phyloP scores from a whole-genome alignment of 345 rosid species.

The Barbarea vulgaris region DNA sequence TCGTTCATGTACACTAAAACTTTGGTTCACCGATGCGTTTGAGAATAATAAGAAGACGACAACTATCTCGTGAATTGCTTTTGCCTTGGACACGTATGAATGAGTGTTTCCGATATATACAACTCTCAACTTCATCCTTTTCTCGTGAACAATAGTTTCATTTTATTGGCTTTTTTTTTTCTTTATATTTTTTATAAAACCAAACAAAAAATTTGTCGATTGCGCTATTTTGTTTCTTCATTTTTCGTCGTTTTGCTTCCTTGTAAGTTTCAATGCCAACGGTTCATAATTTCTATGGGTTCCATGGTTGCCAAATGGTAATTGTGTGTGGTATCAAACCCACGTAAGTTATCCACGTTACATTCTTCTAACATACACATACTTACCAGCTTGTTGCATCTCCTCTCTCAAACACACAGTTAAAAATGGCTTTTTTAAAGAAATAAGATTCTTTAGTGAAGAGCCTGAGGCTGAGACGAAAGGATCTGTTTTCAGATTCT shows the following conservation, averaged over 20 bases:
- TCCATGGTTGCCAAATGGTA: neutral
- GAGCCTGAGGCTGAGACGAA: neutral
- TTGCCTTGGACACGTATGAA: conserved; percentile 17
- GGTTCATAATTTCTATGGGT: neutral
- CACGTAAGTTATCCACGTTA: conserved; percentile 6
- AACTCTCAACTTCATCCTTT: conserved; percentile 22
- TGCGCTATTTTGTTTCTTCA: neutral
- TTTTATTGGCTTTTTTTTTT: neutral
- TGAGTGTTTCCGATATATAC: neutral
- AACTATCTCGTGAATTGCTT: conserved; percentile 30
- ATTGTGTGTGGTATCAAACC: neutral
- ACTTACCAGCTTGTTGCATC: neutral
- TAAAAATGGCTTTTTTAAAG: neutral
- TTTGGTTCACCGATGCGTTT: conserved; percentile 8
- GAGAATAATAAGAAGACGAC: conserved; percentile 27
- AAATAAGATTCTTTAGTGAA: neutral
- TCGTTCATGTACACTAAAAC: neutral
- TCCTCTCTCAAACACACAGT: neutral
- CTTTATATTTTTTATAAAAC: neutral
- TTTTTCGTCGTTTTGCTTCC: neutral
- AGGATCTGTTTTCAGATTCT: neutral
- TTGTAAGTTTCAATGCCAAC: neutral
- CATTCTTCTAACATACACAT: neutral
- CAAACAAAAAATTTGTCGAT: conserved; percentile 10
- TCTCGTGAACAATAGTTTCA: conserved; percentile 29